Percentiles rank a stretch among this genome's conserved stretches.
Conservation (phyloP, 495 filamentous ascomycete species). For the Daldinia bambusicola region DNA sequence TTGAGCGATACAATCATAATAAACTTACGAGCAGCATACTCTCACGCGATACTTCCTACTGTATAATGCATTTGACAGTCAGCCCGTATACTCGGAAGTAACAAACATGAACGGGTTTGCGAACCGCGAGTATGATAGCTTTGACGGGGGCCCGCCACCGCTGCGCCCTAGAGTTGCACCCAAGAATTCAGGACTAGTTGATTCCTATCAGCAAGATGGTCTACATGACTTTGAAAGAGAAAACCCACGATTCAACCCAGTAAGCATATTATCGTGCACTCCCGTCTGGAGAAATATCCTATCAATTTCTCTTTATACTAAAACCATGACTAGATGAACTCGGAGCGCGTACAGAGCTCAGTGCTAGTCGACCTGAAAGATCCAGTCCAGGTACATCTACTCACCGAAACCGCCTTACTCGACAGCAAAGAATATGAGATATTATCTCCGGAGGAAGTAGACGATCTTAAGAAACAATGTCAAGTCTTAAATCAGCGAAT, state of each 20-base stretch:
- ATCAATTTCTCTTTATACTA: constrained; percentile 16
- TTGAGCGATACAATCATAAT: constrained; percentile 5
- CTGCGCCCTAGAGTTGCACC: constrained; percentile 42
- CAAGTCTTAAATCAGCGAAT: constrained; percentile 75
- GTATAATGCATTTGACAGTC: constrained; percentile 33
- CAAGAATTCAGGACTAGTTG: constrained; percentile 52
- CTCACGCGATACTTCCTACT: constrained; percentile 5
- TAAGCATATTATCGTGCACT: constrained; percentile 45
- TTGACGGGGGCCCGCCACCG: constrained; percentile 37
- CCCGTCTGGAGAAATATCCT: constrained; percentile 3
- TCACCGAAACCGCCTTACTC: constrained; percentile 91
- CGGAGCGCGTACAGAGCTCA: constrained; percentile 53
- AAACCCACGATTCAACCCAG: constrained; percentile 58
- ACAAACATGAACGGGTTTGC: constrained; percentile 47
- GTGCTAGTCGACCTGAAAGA: constrained; percentile 62
- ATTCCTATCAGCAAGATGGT: constrained; percentile 61
- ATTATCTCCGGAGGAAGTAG: constrained; percentile 88
- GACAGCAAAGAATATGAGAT: constrained; percentile 88
- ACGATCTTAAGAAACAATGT: constrained; percentile 87
- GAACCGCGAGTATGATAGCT: constrained; percentile 39
- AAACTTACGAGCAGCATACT: not conserved
- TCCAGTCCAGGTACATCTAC: constrained; percentile 76
- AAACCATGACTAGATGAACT: constrained; percentile 50
- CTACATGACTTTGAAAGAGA: constrained; percentile 57
- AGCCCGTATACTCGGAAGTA: constrained; percentile 30